Evolutionary conservation across 1,284 basidiomycete species (phyloP), one percentile per base, ranked within the genome.

Genomic region (Mycena sp.): DNA sequence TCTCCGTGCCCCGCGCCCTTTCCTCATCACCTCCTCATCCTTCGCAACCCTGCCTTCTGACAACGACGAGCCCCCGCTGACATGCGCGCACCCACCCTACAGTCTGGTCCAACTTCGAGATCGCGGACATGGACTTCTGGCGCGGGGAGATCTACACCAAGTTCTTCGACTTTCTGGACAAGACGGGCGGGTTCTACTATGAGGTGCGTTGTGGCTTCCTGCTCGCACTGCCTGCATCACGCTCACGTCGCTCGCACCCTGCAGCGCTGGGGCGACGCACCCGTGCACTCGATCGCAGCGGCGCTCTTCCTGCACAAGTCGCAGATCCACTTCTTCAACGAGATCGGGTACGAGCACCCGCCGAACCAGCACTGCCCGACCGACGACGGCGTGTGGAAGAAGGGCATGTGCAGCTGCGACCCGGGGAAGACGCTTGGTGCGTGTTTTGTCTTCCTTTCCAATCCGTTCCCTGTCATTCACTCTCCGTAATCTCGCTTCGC

Each of bases 71-170:
- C 16, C 29, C 44, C 25, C 26, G 26, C 17, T 14, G 14, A 16
- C 10, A 16, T 7, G 23, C 26, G 28, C 61, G 41, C 19, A 57
- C 55, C 11, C 19, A 17, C 41, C n/a, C 37, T 45, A 19, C 41
- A 87, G 88, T 90, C 80, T 91, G 89, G 89, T 87, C 83, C 67
- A 91, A 92, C 76, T 91, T 92, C 71, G 92, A 94, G 74, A 91
- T 94, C 63, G 92, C 87, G 30, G 81, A 84, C 74, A 81, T 87
- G 80, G 81, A 86, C 45, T 84, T 87, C 70, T 87, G 84, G 82
- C 76, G 85, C 6, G 77, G 83, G 6, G 81, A 88, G 32, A 85
- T 88, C 1, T 95, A 95, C 77, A 81, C 78, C 46, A 81, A 84
- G 44, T 94, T 86, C 81, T 94, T 95, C 74, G 83, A 91, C 4